A percentile compares a stretch with the other conserved stretches of the same genome.
These are phyloP conservation scores for Solanum gracilifrons DNA, from an alignment of 257 asterid genomes.

Conservation along the genomic window DNA sequence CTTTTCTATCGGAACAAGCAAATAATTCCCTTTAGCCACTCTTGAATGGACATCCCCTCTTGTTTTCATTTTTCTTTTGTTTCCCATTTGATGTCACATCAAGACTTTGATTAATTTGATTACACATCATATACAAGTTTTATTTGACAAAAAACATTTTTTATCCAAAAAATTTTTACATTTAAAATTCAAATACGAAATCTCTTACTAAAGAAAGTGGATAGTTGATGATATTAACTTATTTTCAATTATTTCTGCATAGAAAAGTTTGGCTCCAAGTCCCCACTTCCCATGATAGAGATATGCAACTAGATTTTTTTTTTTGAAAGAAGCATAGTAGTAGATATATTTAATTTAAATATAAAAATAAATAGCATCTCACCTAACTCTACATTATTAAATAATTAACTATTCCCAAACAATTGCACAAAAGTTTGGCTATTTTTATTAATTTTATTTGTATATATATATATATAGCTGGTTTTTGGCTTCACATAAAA, in stretches of 20 bases:
- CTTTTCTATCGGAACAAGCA: too few species aligned
- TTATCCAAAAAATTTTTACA: rapidly evolving
- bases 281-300: not conserved
- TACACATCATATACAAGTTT: rapidly evolving
- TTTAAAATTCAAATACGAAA: not conserved
- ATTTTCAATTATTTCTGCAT: not conserved
- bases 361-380: not conserved
- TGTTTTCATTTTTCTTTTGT: not conserved
- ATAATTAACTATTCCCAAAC: not conserved
- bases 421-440: not conserved
- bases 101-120: not conserved
- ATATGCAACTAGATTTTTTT: not conserved
- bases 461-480: not conserved
- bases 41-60: not conserved
- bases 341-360: not conserved
- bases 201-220: rapidly evolving
- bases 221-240: not conserved
- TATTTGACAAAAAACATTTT: rapidly evolving
- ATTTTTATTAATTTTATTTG: not conserved
- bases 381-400: not conserved
- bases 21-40: not conserved
- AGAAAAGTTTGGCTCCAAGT: not conserved
- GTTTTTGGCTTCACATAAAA: not conserved
- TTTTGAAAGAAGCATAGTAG: not conserved
- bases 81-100: rapidly evolving